Conservation (phyloP, 805 yeast species). For the Cyberlindnera lachancei region DNA sequence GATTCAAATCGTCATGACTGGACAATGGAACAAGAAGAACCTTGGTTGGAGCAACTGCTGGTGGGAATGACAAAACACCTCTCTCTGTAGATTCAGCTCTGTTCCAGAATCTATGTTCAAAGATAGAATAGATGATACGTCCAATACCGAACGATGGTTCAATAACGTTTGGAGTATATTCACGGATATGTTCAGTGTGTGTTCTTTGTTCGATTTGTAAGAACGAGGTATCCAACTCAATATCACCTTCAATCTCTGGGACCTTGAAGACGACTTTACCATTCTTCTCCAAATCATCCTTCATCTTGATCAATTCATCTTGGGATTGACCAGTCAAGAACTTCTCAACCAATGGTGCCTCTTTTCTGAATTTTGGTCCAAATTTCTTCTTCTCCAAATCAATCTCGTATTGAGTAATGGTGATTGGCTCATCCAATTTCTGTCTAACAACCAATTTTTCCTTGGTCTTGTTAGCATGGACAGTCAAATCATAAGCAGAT, state of each 20-base stretch:
- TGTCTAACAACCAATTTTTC: constrained; percentile 94
- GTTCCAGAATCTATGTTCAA: constrained; percentile 93
- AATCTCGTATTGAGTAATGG: constrained; percentile 77
- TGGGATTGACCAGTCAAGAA: constrained; percentile 73
- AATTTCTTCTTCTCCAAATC: constrained; percentile 90
- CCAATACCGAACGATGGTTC: constrained; percentile 99
- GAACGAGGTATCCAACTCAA: constrained; percentile 68
- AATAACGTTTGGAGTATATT: constrained; percentile 92
- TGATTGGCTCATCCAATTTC: constrained; percentile 74
- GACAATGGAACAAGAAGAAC: constrained; percentile 93
- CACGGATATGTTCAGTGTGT: constrained; percentile 85
- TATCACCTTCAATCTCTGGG: constrained; percentile 49
- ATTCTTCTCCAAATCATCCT: constrained; percentile 53
- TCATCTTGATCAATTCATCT: constrained; percentile 73
- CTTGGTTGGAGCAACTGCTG: constrained; percentile 95
- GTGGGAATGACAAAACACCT: constrained; percentile 88
- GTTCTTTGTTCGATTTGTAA: constrained; percentile 71
- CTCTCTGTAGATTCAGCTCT: constrained; percentile 88
- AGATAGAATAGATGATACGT: constrained; percentile 85
- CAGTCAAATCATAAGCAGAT: constrained; percentile 94
- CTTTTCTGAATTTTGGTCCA: constrained; percentile 96
- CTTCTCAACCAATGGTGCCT: constrained; percentile 86
- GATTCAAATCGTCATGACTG: constrained; percentile 69
- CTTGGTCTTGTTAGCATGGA: constrained; percentile 90
- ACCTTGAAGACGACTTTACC: constrained; percentile 62